Conservation (phyloP, 345 rosid species). For the Orychophragmus violaceus region DNA sequence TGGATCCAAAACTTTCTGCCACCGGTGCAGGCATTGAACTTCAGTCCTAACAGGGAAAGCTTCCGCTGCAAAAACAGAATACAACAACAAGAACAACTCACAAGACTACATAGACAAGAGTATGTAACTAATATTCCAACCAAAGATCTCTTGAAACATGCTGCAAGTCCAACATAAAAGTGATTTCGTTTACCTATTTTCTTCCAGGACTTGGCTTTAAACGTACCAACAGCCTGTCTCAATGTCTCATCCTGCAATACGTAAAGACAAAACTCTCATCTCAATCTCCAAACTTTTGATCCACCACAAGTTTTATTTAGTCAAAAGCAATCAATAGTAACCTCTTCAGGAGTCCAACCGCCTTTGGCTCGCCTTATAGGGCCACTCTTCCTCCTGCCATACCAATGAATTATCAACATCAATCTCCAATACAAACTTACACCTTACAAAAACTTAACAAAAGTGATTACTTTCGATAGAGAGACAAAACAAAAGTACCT, state of each 20-base stretch:
- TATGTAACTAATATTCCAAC: background rate
- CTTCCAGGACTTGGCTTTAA: constrained; percentile 85
- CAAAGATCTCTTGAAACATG: background rate
- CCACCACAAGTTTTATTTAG: background rate
- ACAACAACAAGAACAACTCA: background rate
- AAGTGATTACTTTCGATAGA: background rate
- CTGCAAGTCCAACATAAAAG: background rate
- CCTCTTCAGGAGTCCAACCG: constrained; percentile 98
- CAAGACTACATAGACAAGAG: background rate
- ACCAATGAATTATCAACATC: constrained; percentile 7
- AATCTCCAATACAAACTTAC: constrained; percentile 2
- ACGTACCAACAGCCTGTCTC: constrained; percentile 64
- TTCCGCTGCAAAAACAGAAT: constrained; percentile 51
- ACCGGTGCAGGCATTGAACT: constrained; percentile 96
- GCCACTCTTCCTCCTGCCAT: constrained; percentile 85
- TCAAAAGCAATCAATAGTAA: constrained; percentile 17
- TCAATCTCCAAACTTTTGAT: background rate
- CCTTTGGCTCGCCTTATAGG: constrained; percentile 98
- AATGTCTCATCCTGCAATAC: constrained; percentile 75
- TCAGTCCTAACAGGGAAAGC: constrained; percentile 79
- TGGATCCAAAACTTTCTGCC: constrained; percentile 99
- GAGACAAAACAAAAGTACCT: constrained; percentile 31
- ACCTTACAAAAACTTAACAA: too few species aligned
- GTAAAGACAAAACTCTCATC: constrained; percentile 8
- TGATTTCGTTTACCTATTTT: constrained; percentile 50